Evolutionary conservation across 768 basidiomycete genomes (phyloP), one percentile per base, ranked within the genome.

Genomic region (Tricholoma flavovirens): DNA sequence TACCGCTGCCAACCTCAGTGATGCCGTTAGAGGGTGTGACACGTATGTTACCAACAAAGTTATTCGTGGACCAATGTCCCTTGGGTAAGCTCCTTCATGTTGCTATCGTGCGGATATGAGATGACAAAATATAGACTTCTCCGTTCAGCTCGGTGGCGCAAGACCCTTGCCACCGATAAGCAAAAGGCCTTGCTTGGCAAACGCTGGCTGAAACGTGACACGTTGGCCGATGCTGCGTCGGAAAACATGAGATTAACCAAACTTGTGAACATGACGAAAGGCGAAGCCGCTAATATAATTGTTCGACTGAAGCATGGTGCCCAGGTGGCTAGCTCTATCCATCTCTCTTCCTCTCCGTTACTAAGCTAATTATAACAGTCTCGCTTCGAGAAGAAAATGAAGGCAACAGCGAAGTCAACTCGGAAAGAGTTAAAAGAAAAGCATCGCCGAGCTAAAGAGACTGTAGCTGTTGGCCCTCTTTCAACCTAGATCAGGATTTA

Each of bases 211-310:
- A 74, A 59, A 58, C 60, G 50, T 45, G 65, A 54, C 55, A 60
- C 49, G 58, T 38, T 50, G 15, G 64, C 56, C n/a, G 64, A 65
- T 15, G 54, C 64, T 30, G 46, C 51, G 11, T 57, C 67, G 32
- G 61, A 62, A 4, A 57, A 57, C 5, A 61, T 48, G 21, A 62
- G 59, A 21, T 67, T 67, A 8, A 63, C 73, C 29, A 71, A 68
- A 43, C 66, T 83, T 4, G 67, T 63, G 45, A 69, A 56, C 0
- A 63, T 94, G 62, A 91, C 82, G 1, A 92, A 90, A 67, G 92
- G 92, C 2, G 78, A 88, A 59, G 90, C 90, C 26, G 87, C 86
- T 0, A 84, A 85, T 60, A 83, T 93, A 45, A 87, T 94, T 58
- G 83, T 83, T 21, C 83, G 90, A 8, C 57, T 90, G 55, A 87